Percentiles rank a stretch among this genome's conserved stretches.
Conservation (phyloP, 306 rosid genomes). For the Pyrus betulifolia region DNA sequence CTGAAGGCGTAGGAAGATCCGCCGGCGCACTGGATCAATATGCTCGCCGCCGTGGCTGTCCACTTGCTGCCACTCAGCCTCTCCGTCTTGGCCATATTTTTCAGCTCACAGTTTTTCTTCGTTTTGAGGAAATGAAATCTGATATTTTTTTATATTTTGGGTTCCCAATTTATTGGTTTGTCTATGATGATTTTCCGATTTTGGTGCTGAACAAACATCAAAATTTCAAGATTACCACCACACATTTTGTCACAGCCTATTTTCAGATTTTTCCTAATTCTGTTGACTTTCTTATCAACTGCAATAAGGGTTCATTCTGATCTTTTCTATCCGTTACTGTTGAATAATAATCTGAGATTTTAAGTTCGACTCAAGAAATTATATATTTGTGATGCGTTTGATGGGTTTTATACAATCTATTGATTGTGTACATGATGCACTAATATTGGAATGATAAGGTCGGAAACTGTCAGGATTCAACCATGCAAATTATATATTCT, state of each 20-base stretch:
- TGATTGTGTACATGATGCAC: too few species aligned
- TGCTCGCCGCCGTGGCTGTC: conserved; percentile 51
- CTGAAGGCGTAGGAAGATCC: conserved; percentile 87
- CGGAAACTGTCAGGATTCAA: too few species aligned
- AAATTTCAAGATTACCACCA: not conserved
- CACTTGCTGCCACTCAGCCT: conserved; percentile 52
- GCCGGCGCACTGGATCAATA: conserved; percentile 79
- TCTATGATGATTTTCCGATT: not conserved
- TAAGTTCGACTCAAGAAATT: too few species aligned
- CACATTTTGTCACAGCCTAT: not conserved
- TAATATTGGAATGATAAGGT: too few species aligned
- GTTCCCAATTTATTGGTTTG: not conserved
- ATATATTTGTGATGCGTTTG: too few species aligned
- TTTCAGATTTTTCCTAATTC: not conserved
- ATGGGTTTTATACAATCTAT: too few species aligned
- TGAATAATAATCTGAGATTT: too few species aligned
- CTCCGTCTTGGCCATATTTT: conserved; percentile 14
- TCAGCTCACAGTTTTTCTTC: not conserved
- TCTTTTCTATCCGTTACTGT: too few species aligned
- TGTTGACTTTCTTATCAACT: not conserved
- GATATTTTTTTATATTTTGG: not conserved
- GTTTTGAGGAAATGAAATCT: not conserved
- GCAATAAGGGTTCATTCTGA: too few species aligned
- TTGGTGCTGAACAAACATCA: not conserved
- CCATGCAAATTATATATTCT: too few species aligned